phyloP scores from a whole-genome alignment of 345 rosid genomes.

The Citrus cavaleriei region DNA sequence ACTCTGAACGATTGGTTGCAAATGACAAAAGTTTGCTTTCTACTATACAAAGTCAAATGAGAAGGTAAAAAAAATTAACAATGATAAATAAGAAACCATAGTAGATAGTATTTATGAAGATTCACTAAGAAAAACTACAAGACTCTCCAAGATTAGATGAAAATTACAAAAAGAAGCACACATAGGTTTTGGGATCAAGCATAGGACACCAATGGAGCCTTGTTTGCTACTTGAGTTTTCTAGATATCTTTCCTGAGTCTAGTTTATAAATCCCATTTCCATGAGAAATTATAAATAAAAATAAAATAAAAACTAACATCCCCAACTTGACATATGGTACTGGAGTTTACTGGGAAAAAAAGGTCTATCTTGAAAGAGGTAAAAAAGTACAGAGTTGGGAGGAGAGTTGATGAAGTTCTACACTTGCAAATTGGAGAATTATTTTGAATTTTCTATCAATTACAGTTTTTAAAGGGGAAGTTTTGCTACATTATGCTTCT shows the following conservation, averaged over 20 bases:
- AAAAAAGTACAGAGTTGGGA: neutral
- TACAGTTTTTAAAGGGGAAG: neutral
- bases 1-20: neutral
- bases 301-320: neutral
- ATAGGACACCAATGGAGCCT: neutral
- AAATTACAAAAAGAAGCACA: neutral
- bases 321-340: neutral
- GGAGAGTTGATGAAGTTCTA: neutral
- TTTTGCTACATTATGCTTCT: neutral
- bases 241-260: neutral
- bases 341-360: neutral
- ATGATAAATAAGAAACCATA: neutral
- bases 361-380: neutral
- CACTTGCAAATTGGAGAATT: neutral
- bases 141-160: neutral
- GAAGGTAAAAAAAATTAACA: neutral
- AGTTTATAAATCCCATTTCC: neutral
- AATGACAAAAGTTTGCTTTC: neutral
- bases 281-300: neutral
- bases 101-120: neutral
- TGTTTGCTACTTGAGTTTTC: neutral
- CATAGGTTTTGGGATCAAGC: neutral
- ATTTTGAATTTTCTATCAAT: neutral
- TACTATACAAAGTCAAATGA: neutral
- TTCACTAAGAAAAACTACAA: neutral